Evolutionary conservation across 352 stramenopile genomes (phyloP), one percentile per base, ranked within the genome.

Genomic region (Elongisporangium prolatum): DNA sequence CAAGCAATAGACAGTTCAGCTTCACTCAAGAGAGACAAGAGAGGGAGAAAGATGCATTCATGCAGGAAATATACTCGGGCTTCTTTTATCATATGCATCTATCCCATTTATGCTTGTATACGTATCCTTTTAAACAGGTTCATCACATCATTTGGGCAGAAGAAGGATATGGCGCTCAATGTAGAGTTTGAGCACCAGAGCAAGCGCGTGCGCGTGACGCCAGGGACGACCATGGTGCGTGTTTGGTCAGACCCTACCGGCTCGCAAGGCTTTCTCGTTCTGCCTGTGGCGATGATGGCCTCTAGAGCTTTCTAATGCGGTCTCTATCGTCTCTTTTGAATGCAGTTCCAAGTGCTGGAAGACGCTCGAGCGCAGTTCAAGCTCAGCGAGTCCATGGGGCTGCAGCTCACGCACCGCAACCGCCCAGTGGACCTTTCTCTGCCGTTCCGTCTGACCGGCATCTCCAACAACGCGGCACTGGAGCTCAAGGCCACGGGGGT

Each of bases 401-500:
- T 67, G 55, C 72, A 93, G 60, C 71, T 96, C 17, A 55, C 80
- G 50, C 86, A 95, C 61, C 85, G 84, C 51, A 71, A 69, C 44
- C 76, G 67, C 14, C 49, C 74, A 8, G 65, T 96, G 18, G 87
- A 96, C 57, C 60, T 93, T 47, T 91, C 87, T 17, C 79, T 93
- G 49, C 85, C 87, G 34, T 96, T 96, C 55, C 82, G 85, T 4
- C 72, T 96, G 22, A 93, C 87, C 14, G 87, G 87, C 25, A 77
- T 96, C 21, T 92, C 87, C 37, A 92, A 92, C 61, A 95, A 95
- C 53, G 85, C 87, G 16, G 62, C 65, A 13, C 54, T 96, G 20
- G 82, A 96, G 64, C 50, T 96, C 34, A 68, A 66, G n/a, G 72
- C 69, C 40, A 65, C 69, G 21, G 63, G 61, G 4, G 48, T 47